Evolutionary conservation across 1,139 yeast genomes (phyloP), one percentile per base, ranked within the genome.

Genomic region (Diutina ranongensis): DNA sequence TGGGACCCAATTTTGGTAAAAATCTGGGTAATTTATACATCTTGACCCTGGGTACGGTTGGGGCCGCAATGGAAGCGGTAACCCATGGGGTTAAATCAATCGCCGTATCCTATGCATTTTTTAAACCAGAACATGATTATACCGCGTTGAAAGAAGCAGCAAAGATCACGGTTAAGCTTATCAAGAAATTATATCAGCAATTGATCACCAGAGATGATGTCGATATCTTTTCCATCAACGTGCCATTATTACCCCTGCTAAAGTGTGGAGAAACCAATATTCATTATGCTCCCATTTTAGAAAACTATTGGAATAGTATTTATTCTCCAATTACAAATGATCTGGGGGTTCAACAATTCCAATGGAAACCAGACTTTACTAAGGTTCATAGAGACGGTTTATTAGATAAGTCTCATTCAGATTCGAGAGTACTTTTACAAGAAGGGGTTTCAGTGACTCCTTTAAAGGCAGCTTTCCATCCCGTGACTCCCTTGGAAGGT

Each of bases 1-100:
- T 95, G 47, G 98, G 98, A 0, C 98, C 98, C 8, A 92, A 92
- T 60, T 92, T 83, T 54, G 98, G 98, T 25, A 78, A 95, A 57
- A 92, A 92, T 62, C 80, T 96, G 2, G 78, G 92, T 35, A 87
- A 94, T n/a, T 75, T 92, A 44, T 92, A 88, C 60, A 84, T 88
- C 48, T 74, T 92, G 56, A 80, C 96, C 10, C 82, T 94, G 54
- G 98, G 98, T n/a, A 92, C 98, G 1, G 84, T 92, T 25, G 98
- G 98, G 22, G 97, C 96, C 1, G 94, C 97, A 0, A 78, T 89
- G 88, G 98, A 92, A 63, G 94, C 92, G 1, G 86, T 84, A 1
- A 76, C 92, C 41, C 81, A 86, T 50, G 89, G 88, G 1, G 74
- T 74, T 35, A 80, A 72, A 54, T 68, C 95, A 2, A 72, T 92